Evolutionary conservation across 441 rosid genomes (phyloP).

Genomic region (Daphne laureola): DNA sequence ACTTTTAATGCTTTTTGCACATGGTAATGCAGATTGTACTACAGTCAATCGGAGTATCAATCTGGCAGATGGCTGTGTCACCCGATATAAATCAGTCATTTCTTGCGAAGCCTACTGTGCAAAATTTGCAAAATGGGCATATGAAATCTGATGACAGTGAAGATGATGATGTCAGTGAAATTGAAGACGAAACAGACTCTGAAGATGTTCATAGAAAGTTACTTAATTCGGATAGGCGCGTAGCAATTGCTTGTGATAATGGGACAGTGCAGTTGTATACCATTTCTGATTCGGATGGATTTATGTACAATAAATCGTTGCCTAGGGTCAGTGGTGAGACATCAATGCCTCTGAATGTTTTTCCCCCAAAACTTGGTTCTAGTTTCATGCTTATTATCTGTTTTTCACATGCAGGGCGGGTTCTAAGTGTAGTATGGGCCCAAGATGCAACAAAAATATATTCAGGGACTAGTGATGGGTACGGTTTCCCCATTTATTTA

Average conservation of each 20-base stretch:
- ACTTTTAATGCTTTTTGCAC: conserved; percentile 1
- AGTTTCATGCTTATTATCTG: conserved; percentile 12
- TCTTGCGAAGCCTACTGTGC: conserved; percentile 25
- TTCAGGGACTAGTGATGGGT: conserved; percentile 96
- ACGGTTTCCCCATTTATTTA: conserved; percentile 20
- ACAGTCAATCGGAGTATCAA: conserved; percentile 69
- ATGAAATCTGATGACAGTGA: conserved; percentile 25
- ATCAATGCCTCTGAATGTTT: conserved; percentile 18
- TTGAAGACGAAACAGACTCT: conserved; percentile 50
- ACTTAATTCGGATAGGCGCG: conserved; percentile 26
- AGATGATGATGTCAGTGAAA: conserved; percentile 39
- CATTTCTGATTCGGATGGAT: conserved; percentile 45
- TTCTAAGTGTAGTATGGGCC: conserved; percentile 80
- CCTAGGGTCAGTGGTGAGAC: conserved; percentile 98
- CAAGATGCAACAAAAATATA: conserved; percentile 49
- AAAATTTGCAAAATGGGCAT: conserved; percentile 42
- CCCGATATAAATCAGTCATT: conserved; percentile 22
- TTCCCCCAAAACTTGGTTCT: conserved; percentile 12
- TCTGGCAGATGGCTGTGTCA: conserved; percentile 89
- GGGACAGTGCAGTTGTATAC: conserved; percentile 70
- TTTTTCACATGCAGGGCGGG: conserved; percentile 48
- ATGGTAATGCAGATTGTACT: conserved; percentile 49
- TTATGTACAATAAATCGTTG: conserved; percentile 58
- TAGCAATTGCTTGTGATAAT: conserved; percentile 86
- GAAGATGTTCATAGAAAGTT: conserved; percentile 30